These are phyloP conservation scores for Komagataella phaffii DNA, from an alignment of 805 yeast species.

Conservation along the genomic window DNA sequence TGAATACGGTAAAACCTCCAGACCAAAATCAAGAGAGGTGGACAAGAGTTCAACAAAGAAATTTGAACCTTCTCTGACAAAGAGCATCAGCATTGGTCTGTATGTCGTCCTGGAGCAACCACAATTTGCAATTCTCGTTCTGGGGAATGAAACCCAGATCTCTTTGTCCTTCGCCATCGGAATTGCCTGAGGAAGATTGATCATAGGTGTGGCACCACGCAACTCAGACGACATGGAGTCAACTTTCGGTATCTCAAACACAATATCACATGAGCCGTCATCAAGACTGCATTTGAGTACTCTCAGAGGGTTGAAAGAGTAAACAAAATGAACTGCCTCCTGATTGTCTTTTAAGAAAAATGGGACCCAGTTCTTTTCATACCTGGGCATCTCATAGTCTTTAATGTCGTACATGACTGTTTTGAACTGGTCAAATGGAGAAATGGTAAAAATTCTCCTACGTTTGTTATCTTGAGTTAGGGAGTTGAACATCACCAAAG, in stretches of 20 bases:
- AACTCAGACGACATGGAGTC: constrained; percentile 1
- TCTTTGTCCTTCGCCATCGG: constrained; percentile 12
- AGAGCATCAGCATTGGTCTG: constrained; percentile 21
- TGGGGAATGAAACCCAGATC: constrained; percentile 23
- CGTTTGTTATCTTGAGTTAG: too few relatives aligned
- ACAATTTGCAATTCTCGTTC: constrained; percentile 23
- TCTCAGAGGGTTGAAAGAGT: constrained; percentile 6
- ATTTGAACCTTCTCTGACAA: constrained; percentile 6
- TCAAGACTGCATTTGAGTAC: constrained; percentile 7
- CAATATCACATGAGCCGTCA: constrained; percentile 4
- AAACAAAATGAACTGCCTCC: constrained; percentile 5
- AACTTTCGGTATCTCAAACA: constrained; percentile 2
- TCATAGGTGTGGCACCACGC: constrained; percentile 7
- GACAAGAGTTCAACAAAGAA: constrained; percentile 4
- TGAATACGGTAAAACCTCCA: constrained; percentile 10
- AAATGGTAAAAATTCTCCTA: constrained; percentile 6
- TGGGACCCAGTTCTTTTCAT: constrained; percentile 16
- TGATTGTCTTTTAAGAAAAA: constrained; percentile 7
- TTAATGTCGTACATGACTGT: neutral
- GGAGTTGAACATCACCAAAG: constrained; percentile 21
- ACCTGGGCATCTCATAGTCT: neutral
- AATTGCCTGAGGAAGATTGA: constrained; percentile 1
- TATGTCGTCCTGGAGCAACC: constrained; percentile 25
- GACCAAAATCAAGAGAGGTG: constrained; percentile 10
- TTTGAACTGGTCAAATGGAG: constrained; percentile 4